Base-by-base conservation (phyloP, 2,329 filamentous ascomycete species). In the Cladosporium velox region DNA sequence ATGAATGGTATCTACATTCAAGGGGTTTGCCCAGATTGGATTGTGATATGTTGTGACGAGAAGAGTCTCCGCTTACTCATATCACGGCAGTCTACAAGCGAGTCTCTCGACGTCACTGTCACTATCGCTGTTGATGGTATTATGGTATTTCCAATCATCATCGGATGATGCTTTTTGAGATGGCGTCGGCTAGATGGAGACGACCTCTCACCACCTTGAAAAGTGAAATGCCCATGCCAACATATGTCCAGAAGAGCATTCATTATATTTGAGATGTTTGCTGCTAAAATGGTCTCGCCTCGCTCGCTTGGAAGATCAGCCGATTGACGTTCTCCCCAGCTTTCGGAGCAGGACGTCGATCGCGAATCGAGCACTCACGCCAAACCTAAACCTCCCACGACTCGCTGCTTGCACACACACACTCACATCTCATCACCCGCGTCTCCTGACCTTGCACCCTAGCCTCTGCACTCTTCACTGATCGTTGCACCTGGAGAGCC, bases 271-370 rank as follows among this genome's bases (percentile, higher is more conserved):
- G 38, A 44, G 38, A 44, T n/a, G 18, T 44, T 44, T 41, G 41
- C 41, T 47, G 41, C 41, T 47, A 24, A 21, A 47, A 21, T 21
- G n/a, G 41, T 21, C 41, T 47, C 7, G 41, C n/a, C 41, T n/a
- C 26, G 24, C 28, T 52, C 49, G 26, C 49, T 18, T 55, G 52
- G n/a, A 12, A 21, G 44, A 61, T 52, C 41, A 51, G 41, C 59
- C 59, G 59, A 59, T 59, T 49, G 58, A 11, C 59, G 28, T 49
- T 61, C 41, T 21, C 59, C 59, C 59, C 59, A 38, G 59, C 59
- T 61, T 61, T 61, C 24, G 59, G 28, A 55, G 52, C 52, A n/a
- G 18, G 15, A n/a, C 52, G 59, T n/a, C 26, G 44, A 51, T 59
- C 57, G 59, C 26, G 41, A 44, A 51, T 59, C 35, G 57, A 59